Evolutionary conservation across 441 rosid species (phyloP), one percentile per base, ranked within the genome.

Genomic region (Sinapis alba): DNA sequence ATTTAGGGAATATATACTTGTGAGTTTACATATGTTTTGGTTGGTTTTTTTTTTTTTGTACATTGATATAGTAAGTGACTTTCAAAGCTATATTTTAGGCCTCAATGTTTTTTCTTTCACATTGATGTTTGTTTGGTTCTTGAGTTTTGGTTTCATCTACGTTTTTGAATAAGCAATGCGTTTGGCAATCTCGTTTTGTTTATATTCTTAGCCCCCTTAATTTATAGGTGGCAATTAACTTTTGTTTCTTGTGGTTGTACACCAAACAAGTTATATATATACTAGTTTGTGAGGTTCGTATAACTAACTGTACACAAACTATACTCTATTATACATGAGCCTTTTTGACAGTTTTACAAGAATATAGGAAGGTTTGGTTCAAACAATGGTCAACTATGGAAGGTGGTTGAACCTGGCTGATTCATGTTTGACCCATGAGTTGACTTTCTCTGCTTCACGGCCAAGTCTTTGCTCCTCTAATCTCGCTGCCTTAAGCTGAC

Each of bases 181-280:
- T 91, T 28, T 85, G 86, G 85, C 90, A 80, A 83, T 67, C 65
- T 59, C 2, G 23, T 65, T 56, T 6, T 27, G 65, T 24, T 73
- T 24, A 2, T n/a, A 62, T 28, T 20, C 50, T 28, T 38, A 38
- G 47, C 10, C 6, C n/a, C 50, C 75, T 62, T 11, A 10, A 3
- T 51, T 16, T 9, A 26, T 26, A n/a, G 20, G 60, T 43, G 45
- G 58, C 7, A 65, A 51, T 47, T 26, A 41, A 73, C 65, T 43
- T 19, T 60, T 66, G 45, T 58, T 58, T 7, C 50, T 19, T 64
- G 65, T 56, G 32, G 11, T 27, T 11, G 6, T 27, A 57, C 57
- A 73, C 45, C 34, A 57, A 65, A 30, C 18, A 58, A 47, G 11
- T 12, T 57, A 73, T 38, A 54, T 38, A 20, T 19, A 43, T 43